A percentile compares a stretch with the other conserved stretches of the same genome.
These are phyloP conservation scores for Pholiota molesta DNA, from an alignment of 768 basidiomycete species.

Conservation along the genomic window DNA sequence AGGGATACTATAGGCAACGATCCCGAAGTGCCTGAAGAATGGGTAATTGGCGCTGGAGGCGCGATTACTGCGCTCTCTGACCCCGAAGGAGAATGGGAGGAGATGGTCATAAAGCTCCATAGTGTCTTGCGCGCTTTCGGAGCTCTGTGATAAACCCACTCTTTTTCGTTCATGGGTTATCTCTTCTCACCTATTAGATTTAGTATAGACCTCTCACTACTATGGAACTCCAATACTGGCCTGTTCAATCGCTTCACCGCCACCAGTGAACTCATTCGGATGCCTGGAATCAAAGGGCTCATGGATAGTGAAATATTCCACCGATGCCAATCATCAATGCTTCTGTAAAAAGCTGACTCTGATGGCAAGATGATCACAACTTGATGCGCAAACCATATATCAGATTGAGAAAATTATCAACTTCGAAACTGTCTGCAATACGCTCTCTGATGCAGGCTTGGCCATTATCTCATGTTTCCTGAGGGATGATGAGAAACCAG, in stretches of 20 bases:
- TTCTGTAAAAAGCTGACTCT: too few relatives aligned
- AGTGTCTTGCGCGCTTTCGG: slow-evolving; percentile 74
- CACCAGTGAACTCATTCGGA: too few relatives aligned
- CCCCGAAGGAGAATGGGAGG: slow-evolving; percentile 88
- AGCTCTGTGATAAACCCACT: slow-evolving; percentile 19
- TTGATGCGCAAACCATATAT: too few relatives aligned
- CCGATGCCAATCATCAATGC: too few relatives aligned
- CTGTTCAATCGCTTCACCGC: too few relatives aligned
- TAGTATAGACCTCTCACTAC: not conserved
- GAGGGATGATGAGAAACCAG: not conserved
- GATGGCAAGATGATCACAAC: too few relatives aligned
- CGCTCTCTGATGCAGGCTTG: too few relatives aligned
- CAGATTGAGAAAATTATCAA: too few relatives aligned
- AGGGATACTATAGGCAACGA: slow-evolving; percentile 11
- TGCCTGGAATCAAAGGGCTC: too few relatives aligned
- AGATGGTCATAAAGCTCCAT: slow-evolving; percentile 86
- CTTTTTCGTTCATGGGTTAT: not conserved
- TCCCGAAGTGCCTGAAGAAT: slow-evolving; percentile 46
- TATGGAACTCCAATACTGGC: too few relatives aligned
- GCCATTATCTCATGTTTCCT: not conserved
- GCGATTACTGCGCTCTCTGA: slow-evolving; percentile 95
- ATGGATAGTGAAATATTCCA: too few relatives aligned
- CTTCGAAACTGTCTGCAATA: too few relatives aligned
- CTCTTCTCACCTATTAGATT: not conserved
- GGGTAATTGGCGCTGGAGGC: slow-evolving; percentile 91